Evolutionary conservation across 169 alveolate genomes (phyloP).

Genomic region (Eimeria necatrix): DNA sequence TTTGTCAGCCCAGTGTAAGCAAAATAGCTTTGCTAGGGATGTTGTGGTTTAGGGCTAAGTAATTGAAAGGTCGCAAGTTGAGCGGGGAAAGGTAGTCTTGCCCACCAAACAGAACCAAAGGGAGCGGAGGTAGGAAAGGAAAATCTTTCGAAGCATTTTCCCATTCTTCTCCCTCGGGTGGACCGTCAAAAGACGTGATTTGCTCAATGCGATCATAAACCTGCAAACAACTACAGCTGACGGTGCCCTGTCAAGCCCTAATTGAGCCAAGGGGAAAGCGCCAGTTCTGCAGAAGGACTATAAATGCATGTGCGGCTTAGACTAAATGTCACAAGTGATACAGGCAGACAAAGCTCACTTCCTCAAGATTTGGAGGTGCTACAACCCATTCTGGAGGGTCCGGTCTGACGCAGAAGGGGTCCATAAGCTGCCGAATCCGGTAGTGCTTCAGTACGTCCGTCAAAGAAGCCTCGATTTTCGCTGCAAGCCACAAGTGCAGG

Average conservation of each 20-base stretch:
- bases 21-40: too few relatives aligned
- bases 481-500: neutral
- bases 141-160: slow-evolving; percentile 29
- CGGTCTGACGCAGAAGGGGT: slow-evolving; percentile 65
- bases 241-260: neutral
- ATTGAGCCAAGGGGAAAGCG: neutral
- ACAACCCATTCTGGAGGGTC: slow-evolving; percentile 56
- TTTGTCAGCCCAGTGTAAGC: too few relatives aligned
- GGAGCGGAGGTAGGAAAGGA: slow-evolving; percentile 78
- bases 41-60: too few relatives aligned
- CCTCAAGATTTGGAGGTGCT: slow-evolving; percentile 59
- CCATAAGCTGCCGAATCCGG: slow-evolving; percentile 69
- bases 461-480: slow-evolving; percentile 54
- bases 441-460: slow-evolving; percentile 71
- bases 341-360: neutral
- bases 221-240: neutral
- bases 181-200: slow-evolving; percentile 38
- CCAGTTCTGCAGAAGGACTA: neutral
- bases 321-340: neutral
- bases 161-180: slow-evolving; percentile 71
- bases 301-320: neutral
- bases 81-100: too few relatives aligned
- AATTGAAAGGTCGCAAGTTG: too few relatives aligned
- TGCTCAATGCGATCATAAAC: slow-evolving; percentile 66
- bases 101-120: slow-evolving; percentile 69